Base-by-base conservation (phyloP, 805 yeast species). In the Saccharomycopsis malanga region DNA sequence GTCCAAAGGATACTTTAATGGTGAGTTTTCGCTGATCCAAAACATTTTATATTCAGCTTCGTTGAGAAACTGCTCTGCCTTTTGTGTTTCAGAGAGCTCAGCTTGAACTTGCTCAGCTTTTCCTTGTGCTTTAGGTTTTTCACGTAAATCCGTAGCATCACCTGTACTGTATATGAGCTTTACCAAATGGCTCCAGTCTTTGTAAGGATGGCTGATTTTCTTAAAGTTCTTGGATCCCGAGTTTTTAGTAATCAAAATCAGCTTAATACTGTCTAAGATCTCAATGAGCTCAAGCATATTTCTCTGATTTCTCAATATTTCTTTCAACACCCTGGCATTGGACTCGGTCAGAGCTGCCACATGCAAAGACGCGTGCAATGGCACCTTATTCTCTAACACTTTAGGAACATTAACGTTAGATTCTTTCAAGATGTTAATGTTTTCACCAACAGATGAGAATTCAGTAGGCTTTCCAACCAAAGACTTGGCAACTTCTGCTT, bases 21-120 rank as follows among this genome's bases (percentile, higher is more conserved):
- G 95, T 1, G 88, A 79, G 1, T 63, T 57, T 1, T 77, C 77
- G 5, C 82, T 70, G 2, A 86, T 54, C 95, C 95, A 87, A 57
- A 68, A 81, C 32, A 65, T 60, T 1, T 63, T 53, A 37, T 65
- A 35, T 17, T 39, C 12, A n/a, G n/a, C n/a, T 25, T 36, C 35
- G 23, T 18, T 22, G 6, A 20, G 7, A n/a, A n/a, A n/a, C 34
- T 14, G 14, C 15, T 20, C 41, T 9, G 30, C 38, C 21, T 20
- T 20, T 21, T 38, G 38, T 7, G 7, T 18, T n/a, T 20, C 42
- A 9, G 30, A 6, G 14, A 7, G 9, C 12, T 14, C 41, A n/a
- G 15, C 15, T n/a, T n/a, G n/a, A n/a, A n/a, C n/a, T n/a, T n/a
- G n/a, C n/a, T n/a, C n/a, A n/a, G n/a, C n/a, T n/a, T n/a, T n/a